Percentiles rank a stretch among this genome's conserved stretches.
phyloP scores from a whole-genome alignment of 2,329 filamentous ascomycete genomes.

The Pseudogymnoascus sp. region DNA sequence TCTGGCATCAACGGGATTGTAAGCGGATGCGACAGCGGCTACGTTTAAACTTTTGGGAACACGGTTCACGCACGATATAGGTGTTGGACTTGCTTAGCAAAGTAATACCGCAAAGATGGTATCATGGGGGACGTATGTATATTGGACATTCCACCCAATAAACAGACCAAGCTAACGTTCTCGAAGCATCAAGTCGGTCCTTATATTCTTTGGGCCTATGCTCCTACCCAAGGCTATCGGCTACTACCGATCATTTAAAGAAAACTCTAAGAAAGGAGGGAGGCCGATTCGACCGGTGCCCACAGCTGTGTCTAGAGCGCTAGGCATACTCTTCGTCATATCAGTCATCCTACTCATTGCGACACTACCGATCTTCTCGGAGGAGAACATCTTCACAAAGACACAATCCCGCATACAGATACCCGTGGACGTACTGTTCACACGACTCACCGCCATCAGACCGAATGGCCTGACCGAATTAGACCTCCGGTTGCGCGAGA shows the following conservation, averaged over 20 bases:
- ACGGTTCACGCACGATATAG: neutral
- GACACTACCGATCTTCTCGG: slow-evolving; percentile 58
- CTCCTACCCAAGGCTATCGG: slow-evolving; percentile 57
- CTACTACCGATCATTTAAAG: slow-evolving; percentile 51
- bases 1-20: slow-evolving; percentile 1
- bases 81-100: slow-evolving; percentile 9
- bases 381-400: slow-evolving; percentile 70
- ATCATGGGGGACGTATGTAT: slow-evolving; percentile 42
- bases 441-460: slow-evolving; percentile 55
- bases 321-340: slow-evolving; percentile 49
- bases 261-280: slow-evolving; percentile 35
- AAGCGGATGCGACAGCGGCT: neutral
- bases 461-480: slow-evolving; percentile 40
- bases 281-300: slow-evolving; percentile 49
- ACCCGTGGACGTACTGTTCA: slow-evolving; percentile 76
- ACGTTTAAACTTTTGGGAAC: neutral
- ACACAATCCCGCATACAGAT: slow-evolving; percentile 80
- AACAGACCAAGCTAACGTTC: neutral
- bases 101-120: slow-evolving; percentile 28
- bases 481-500: slow-evolving; percentile 59
- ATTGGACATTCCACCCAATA: neutral
- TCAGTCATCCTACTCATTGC: slow-evolving; percentile 48
- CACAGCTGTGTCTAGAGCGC: slow-evolving; percentile 42
- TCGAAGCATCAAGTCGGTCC: slow-evolving; percentile 35
- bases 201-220: slow-evolving; percentile 57